Base-by-base conservation (phyloP, 306 rosid species). In the Prunus padus region DNA sequence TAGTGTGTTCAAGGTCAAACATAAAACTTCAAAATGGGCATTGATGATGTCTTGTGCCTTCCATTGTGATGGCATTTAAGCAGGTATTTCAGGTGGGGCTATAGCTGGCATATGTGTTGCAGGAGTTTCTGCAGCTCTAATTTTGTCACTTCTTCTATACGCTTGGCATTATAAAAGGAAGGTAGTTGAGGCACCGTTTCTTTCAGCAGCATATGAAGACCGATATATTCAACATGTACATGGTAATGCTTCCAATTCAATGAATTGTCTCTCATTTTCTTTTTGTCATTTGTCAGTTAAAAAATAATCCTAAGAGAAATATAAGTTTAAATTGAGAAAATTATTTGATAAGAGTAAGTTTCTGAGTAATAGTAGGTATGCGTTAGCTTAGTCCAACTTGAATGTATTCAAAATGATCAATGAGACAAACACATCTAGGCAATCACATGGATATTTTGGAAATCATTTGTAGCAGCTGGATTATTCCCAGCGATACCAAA, bases 1-100 rank as follows among this genome's bases (percentile, higher is more conserved):
- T 42, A 45, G 13, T 62, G 0, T 16, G 54, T 5, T 49, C 67
- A 71, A 54, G 65, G 20, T 42, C 16, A 63, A 71, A 59, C 30
- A 72, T 49, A 56, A 70, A 18, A 71, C 50, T 62, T 45, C 22
- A 54, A 20, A 20, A 71, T 70, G 20, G 28, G 62, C 60, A 52
- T 68, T 72, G 65, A 62, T 84, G 63, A 64, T 64, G 49, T 73
- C 23, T 59, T 44, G 62, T 81, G 74, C 81, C 79, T 77, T 73
- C 69, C 69, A 23, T 70, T 71, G 81, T 68, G 72, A 16, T 79
- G 22, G 25, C 78, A 80, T 80, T 83, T 59, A 13, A 76, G 69
- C 84, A 91, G 94, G 93, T 69, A 66, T 86, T 8, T 81, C 91
- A 11, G 28, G 80, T 28, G 86, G 87, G 75, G 84, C 80, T 72